Evolutionary conservation across 257 asterid species (phyloP), one percentile per base, ranked within the genome.

Genomic region (Solanum clarkiae): DNA sequence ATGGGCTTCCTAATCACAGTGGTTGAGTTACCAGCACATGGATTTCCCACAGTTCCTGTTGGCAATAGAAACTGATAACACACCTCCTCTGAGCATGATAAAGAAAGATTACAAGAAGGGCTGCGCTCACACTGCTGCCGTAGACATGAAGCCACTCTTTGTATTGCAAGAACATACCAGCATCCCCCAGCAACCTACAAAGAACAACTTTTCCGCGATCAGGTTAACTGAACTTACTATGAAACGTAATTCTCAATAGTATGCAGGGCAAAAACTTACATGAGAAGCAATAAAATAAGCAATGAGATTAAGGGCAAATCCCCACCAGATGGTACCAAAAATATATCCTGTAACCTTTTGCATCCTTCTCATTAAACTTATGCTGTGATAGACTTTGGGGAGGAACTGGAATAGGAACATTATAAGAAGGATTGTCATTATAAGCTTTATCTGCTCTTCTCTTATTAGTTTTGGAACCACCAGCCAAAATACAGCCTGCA

Each of bases 301-400:
- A 3, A 96, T 91, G 88, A 96, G 97, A 84, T 96, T 96, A 60
- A 96, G 98, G 91, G 90, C 93, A 84, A 97, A 94, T 20, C 99
- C 99, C 99, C 99, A 97, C 99, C 99, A 97, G 5, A 97, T 92
- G 56, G 98, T 94, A 82, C 99, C 99, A 77, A 97, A 97, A 32
- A 95, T 89, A 80, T 95, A 97, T 22, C 99, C 99, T 0, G 99
- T 94, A 68, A 95, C 98, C 86, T 92, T 92, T 79, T 93, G 96
- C 99, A 97, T 97, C 87, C 96, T 88, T 86, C 95, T 90, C 98
- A 97, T 94, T 63, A 92, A 70, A 66, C 89, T 91, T 70, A 97
- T 89, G 88, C 94, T 88, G 92, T 97, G 98, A 69, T 95, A 97
- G 7, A 97, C 95, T 85, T 94, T 97, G 0, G 99, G 99, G 7